Evolutionary conservation across 2,329 filamentous ascomycete genomes (phyloP), one percentile per base, ranked within the genome.

Genomic region (Calonectria pseudoturangicola): DNA sequence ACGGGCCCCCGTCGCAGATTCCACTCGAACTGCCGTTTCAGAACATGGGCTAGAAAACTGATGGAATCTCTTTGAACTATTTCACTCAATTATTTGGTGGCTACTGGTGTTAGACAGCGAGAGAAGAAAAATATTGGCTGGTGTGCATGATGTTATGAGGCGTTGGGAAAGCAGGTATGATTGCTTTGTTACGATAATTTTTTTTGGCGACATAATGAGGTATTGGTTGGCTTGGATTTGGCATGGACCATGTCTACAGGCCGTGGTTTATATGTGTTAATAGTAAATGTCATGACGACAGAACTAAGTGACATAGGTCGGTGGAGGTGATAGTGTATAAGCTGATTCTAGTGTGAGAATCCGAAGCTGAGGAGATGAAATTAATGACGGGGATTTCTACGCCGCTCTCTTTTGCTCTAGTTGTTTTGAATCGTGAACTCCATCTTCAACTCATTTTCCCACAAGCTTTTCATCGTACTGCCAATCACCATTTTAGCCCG

Each of bases 111-210:
- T 60, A 68, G 66, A 51, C 27, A 36, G 54, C n/a, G n/a, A 43
- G 13, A 27, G 54, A 41, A 41, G 25, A 51, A 62, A 68, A 47
- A 33, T 47, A 30, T 68, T 30, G 30, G 30, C 47, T 43, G 16
- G 58, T 68, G 54, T 47, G 48, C 43, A 36, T 62, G 66, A 50
- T 21, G 36, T 50, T 60, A 68, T 33, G 21, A 48, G 66, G 66
- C 43, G 66, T 62, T 62, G 62, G 54, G 66, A 43, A 68, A 68
- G 16, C 39, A 58, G 16, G 13, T 16, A 43, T 30, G 18, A 30
- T 60, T 62, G 54, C 25, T 68, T 60, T 62, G 33, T 39, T 58
- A 58, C 30, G 54, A 41, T 28, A 41, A 39, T 27, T 45, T n/a
- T 27, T 45, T n/a, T 48, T 25, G 33, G n/a, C 21, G 54, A 58